Percentiles rank a stretch among this genome's conserved stretches.
Evolutionary conservation across 331 rosid genomes (phyloP).

Genomic region (Cydonia oblonga): DNA sequence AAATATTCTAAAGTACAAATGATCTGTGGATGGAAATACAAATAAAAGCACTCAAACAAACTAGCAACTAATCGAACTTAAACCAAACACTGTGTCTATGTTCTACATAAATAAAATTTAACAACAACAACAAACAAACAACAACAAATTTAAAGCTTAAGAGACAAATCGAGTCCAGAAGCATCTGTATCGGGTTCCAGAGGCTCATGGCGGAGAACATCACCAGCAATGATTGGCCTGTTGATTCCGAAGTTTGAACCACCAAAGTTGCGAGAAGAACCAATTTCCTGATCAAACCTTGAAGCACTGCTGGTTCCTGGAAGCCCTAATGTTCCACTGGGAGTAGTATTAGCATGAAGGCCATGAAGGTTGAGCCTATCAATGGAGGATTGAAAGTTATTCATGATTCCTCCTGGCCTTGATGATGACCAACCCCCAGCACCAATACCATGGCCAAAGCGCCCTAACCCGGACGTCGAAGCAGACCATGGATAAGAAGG

Average conservation of each 20-base stretch:
- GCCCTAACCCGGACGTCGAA: neutral
- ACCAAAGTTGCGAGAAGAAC: neutral
- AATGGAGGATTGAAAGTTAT: conserved; percentile 2
- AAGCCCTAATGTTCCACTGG: conserved; percentile 3
- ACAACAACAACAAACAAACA: neutral
- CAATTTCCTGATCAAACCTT: conserved; percentile 1
- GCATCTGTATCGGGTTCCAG: neutral
- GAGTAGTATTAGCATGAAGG: neutral
- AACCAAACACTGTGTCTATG: neutral
- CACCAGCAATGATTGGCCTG: neutral
- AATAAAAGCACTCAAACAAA: neutral
- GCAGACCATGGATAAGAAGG: conserved; percentile 21
- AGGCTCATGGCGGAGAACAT: neutral
- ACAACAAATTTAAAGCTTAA: neutral
- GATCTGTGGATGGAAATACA: neutral
- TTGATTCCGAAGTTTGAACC: neutral
- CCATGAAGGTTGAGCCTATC: conserved; percentile 17
- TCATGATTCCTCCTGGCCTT: neutral
- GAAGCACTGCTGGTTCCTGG: neutral
- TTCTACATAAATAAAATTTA: neutral
- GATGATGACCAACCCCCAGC: neutral
- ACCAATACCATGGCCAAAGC: neutral
- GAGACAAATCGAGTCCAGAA: neutral
- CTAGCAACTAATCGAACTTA: neutral
- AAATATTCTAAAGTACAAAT: neutral